Evolutionary conservation across 352 stramenopile genomes (phyloP).

Genomic region (Globisporangium yorkense): DNA sequence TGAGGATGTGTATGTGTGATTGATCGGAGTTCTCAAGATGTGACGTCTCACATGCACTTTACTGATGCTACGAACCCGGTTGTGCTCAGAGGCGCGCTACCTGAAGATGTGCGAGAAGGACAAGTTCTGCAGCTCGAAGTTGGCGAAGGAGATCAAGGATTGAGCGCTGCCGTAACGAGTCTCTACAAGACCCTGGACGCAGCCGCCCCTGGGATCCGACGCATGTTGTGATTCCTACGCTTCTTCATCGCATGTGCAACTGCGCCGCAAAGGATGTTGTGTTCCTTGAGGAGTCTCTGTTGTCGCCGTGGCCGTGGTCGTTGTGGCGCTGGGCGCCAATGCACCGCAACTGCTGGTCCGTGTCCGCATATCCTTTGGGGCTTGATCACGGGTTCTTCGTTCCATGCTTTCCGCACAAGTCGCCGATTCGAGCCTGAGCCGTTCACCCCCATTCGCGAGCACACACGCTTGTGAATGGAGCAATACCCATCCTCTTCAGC

Average conservation of each 20-base stretch:
- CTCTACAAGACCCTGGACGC: slow-evolving; percentile 6
- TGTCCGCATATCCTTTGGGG: too few species aligned
- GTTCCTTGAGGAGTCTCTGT: slow-evolving; percentile 1
- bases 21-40: background rate
- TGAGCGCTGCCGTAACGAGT: background rate
- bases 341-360: too few species aligned
- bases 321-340: too few species aligned
- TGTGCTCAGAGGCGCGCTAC: slow-evolving; percentile 1
- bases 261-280: slow-evolving; percentile 8
- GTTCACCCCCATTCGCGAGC: too few species aligned
- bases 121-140: background rate
- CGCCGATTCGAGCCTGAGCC: too few species aligned
- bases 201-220: background rate
- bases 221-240: slow-evolving; percentile 1
- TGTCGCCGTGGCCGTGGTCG: too few species aligned
- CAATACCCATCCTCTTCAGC: too few species aligned
- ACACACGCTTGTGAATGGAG: too few species aligned
- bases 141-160: slow-evolving; percentile 5
- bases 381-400: too few species aligned
- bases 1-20: background rate
- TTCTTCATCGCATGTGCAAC: slow-evolving; percentile 11
- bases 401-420: too few species aligned
- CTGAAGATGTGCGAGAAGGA: slow-evolving; percentile 1
- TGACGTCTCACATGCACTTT: too few species aligned
- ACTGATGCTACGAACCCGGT: slow-evolving; percentile 6